Evolutionary conservation across 208 protist species (phyloP).

Genomic region (Leishmania lainsoni): DNA sequence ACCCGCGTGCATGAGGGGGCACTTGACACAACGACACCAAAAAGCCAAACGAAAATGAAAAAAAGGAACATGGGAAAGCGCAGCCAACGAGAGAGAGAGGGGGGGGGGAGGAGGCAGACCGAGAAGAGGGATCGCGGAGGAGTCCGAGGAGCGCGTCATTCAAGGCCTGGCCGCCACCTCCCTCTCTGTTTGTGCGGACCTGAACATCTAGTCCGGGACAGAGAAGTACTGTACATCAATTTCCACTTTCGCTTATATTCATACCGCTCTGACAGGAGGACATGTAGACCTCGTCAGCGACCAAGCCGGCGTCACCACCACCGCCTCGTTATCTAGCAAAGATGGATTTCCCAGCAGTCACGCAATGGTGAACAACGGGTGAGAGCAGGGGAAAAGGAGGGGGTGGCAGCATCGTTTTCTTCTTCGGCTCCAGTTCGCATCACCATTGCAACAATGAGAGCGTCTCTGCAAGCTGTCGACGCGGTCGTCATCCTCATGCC

Average conservation of each 20-base stretch:
- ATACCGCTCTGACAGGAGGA: no score
- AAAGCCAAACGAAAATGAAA: neutral
- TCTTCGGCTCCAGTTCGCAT: neutral
- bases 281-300: neutral
- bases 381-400: neutral
- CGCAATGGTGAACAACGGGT: neutral
- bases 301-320: neutral
- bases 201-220: neutral
- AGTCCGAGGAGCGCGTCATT: neutral
- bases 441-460: neutral
- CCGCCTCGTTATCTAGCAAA: no score
- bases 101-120: neutral
- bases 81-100: neutral
- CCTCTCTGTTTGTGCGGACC: neutral
- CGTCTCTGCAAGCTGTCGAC: neutral
- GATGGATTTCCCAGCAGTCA: neutral
- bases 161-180: neutral
- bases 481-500: neutral
- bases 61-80: neutral
- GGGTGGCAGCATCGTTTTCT: neutral
- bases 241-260: neutral
- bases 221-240: neutral
- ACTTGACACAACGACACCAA: no score
- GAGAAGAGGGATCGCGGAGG: neutral
- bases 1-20: no score